Base-by-base conservation (phyloP, 2,329 filamentous ascomycete genomes). In the Xylaria sp. region DNA sequence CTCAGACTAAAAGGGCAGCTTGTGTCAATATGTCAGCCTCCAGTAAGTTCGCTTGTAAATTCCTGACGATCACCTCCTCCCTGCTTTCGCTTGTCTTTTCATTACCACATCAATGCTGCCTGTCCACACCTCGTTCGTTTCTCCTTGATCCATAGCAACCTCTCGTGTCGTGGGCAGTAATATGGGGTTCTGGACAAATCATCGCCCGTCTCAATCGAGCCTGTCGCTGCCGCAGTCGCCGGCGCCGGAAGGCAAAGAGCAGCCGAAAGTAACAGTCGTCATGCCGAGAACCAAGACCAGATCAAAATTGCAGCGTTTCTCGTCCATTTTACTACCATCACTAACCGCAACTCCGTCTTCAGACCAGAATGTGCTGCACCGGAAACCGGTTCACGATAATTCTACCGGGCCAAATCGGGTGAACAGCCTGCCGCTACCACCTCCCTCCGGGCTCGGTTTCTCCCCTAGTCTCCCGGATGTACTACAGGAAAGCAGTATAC, bases 321-420 rank as follows among this genome's bases (percentile, higher is more conserved):
- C 73, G 23, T 69, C 71, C 33, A 72, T 75, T 69, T 72, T 74
- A 14, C 55, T 50, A 47, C 72, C 73, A 31, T 73, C 71, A 66
- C 74, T 76, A 64, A 76, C 71, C 57, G 67, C 59, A 45, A 57
- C 63, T 57, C 63, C 67, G 19, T 53, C 60, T 51, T 62, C 66
- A 75, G 72, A 73, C 47, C 64, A 54, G 40, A 54, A 57, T 23
- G 42, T 49, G 21, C 52, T 68, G 59, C 68, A 67, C 57, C 72
- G 70, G 60, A 75, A 75, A 43, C 70, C 72, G 23, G 51, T 72
- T 42, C 66, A 71, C 60, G 63, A 69, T 33, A 57, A 70, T 4
- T 65, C 68, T 37, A 46, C 35, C 9, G 54, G 19, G 15, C 53
- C 59, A 14, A 46, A 50, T 59, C 54, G 60, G 28, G 54, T 65